Percentiles rank a stretch among this genome's conserved stretches.
Evolutionary conservation across 2,329 filamentous ascomycete species (phyloP).

Genomic region (Trichoderma hamatum): DNA sequence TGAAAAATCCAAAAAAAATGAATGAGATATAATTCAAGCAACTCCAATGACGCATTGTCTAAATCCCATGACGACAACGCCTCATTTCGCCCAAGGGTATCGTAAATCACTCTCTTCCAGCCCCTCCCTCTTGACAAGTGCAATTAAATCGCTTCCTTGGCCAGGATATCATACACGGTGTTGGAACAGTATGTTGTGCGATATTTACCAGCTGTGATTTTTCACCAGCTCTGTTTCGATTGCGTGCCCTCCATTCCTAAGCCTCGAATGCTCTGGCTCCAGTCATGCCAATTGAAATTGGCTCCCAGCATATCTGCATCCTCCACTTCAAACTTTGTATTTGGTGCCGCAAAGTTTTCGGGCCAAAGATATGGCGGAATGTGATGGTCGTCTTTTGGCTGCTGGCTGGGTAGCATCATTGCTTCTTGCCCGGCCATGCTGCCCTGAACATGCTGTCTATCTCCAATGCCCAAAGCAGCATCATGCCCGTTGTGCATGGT

Average conservation of each 20-base stretch:
- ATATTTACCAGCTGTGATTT: background rate
- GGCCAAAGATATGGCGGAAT: conserved; percentile 49
- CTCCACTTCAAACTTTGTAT: conserved; percentile 37
- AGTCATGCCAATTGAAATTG: conserved; percentile 54
- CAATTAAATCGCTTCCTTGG: background rate
- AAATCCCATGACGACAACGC: conserved; percentile 21
- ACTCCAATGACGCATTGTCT: conserved; percentile 8
- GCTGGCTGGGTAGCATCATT: conserved; percentile 32
- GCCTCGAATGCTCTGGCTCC: conserved; percentile 48
- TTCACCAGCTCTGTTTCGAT: conserved; percentile 33
- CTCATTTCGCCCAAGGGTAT: conserved; percentile 22
- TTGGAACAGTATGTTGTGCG: background rate
- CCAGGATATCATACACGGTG: background rate
- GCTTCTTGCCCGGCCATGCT: conserved; percentile 30
- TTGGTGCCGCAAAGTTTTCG: conserved; percentile 38
- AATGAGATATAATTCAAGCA: background rate
- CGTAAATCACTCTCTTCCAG: background rate
- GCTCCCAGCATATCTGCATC: conserved; percentile 47
- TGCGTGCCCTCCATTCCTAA: conserved; percentile 41
- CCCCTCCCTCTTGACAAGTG: background rate
- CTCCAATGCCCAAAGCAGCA: background rate
- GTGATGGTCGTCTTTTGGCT: conserved; percentile 40
- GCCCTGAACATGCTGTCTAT: conserved; percentile 1
- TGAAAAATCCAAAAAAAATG: background rate
- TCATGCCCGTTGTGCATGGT: conserved; percentile 16